These are phyloP conservation scores for Leccinum variicolor DNA, from an alignment of 768 basidiomycete genomes.

Conservation along the genomic window DNA sequence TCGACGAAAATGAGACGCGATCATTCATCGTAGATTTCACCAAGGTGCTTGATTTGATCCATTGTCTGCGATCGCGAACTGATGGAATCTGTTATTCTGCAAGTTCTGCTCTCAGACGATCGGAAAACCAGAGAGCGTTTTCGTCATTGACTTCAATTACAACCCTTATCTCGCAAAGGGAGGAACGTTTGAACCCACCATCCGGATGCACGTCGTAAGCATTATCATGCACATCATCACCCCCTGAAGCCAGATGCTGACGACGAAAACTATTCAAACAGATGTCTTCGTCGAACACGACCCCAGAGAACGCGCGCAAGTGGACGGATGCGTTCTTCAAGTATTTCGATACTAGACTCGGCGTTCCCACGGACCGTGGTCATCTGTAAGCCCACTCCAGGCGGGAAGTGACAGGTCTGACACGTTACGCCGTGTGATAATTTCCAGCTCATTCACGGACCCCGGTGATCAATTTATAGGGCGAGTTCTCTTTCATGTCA, in stretches of 20 bases:
- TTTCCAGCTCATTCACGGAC: slow-evolving; percentile 3
- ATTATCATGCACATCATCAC: not conserved
- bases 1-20: not conserved
- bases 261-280: slow-evolving; percentile 19
- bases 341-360: slow-evolving; percentile 51
- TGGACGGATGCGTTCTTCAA: slow-evolving; percentile 54
- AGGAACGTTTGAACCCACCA: slow-evolving; percentile 61
- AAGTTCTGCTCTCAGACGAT: slow-evolving; percentile 45
- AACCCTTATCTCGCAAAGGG: slow-evolving; percentile 55
- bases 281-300: slow-evolving; percentile 57
- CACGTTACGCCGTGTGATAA: not conserved
- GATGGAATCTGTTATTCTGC: not conserved
- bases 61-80: not conserved
- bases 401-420: not conserved
- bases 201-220: slow-evolving; percentile 35
- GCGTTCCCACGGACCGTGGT: slow-evolving; percentile 47
- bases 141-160: slow-evolving; percentile 48
- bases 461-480: slow-evolving; percentile 4
- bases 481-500: not conserved
- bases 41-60: not conserved
- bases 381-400: slow-evolving; percentile 47
- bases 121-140: slow-evolving; percentile 49
- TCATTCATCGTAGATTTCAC: slow-evolving; percentile 1
- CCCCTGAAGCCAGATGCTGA: not conserved
- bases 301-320: slow-evolving; percentile 40